Evolutionary conservation across 306 rosid species (phyloP), one percentile per base, ranked within the genome.

Genomic region (Abrus pulchellus): DNA sequence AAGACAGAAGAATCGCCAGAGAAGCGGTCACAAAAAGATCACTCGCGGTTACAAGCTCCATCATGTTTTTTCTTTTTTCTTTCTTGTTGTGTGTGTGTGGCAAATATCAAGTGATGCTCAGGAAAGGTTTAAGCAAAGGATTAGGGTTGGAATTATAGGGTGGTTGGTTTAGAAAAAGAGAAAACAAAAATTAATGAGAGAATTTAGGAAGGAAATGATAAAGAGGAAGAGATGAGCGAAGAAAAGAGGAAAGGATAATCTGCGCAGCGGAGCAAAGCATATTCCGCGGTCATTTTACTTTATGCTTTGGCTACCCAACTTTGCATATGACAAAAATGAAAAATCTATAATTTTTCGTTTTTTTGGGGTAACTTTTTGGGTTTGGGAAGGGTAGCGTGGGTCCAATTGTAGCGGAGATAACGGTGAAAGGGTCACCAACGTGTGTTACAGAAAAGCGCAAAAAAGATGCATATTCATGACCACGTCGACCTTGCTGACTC

Each of bases 1-100:
- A 64, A 9, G 90, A 89, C 13, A 92, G 85, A 66, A 92, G 48
- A 40, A 92, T 68, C 29, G 91, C 90, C 29, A 90, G 48, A 4
- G 90, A 79, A 45, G 87, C 89, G 28, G 93, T 83, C 47, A 86
- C 63, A 9, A 87, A 74, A 50, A 92, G 76, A 89, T 89, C 88
- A 55, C 54, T 86, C 8, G 47, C 72, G 14, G 76, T 78, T 11
- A 79, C 53, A 65, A 88, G 87, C 81, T 92, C 97, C 97, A 92
- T 92, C 1, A 45, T 27, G 3, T 10, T 32, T 61, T 14, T n/a
- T 47, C 4, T 28, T 6, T 43, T 57, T 1, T 7, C 7, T 34
- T 10, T 1, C 28, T 5, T 59, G 40, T 9, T 13, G 5, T 12
- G 50, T 8, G 29, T 13, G 75, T 20, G 20, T 20, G 20, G 20